These are phyloP conservation scores for Candida odintsovae DNA, from an alignment of 805 yeast genomes.

Conservation along the genomic window DNA sequence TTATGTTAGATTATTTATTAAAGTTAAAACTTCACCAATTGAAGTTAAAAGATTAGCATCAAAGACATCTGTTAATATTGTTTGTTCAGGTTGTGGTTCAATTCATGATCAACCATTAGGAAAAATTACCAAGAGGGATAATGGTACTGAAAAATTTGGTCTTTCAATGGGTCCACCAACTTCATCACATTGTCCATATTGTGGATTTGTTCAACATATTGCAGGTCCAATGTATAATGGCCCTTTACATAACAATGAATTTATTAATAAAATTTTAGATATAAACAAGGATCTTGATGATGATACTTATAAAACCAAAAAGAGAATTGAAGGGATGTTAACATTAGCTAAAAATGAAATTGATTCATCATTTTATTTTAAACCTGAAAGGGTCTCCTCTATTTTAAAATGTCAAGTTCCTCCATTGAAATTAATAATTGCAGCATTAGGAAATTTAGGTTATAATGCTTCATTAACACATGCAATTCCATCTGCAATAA, in stretches of 20 bases:
- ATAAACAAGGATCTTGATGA: conserved; percentile 45
- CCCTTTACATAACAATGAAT: conserved; percentile 61
- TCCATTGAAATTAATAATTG: conserved; percentile 60
- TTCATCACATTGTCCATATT: conserved; percentile 58
- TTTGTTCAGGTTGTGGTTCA: conserved; percentile 85
- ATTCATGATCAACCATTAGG: conserved; percentile 73
- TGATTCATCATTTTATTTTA: conserved; percentile 72
- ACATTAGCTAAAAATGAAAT: conserved; percentile 77
- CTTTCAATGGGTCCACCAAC: conserved; percentile 57
- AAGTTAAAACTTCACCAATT: conserved; percentile 72
- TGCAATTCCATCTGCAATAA: conserved; percentile 77
- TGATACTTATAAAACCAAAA: conserved; percentile 66
- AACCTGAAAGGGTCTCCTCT: conserved; percentile 71
- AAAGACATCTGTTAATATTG: conserved; percentile 72
- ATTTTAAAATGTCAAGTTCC: conserved; percentile 80
- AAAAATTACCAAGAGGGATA: conserved; percentile 38
- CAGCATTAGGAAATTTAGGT: conserved; percentile 83
- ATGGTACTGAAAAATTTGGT: conserved; percentile 47
- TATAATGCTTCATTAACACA: conserved; percentile 82
- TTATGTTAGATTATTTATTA: conserved; percentile 80
- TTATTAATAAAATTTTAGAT: conserved; percentile 58
- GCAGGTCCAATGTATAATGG: conserved; percentile 99
- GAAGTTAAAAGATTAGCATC: conserved; percentile 76
- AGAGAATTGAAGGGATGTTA: conserved; percentile 89
- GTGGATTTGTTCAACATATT: conserved; percentile 65